Evolutionary conservation across 352 stramenopile genomes (phyloP), one percentile per base, ranked within the genome.

Genomic region (Phytophthora hybrid): DNA sequence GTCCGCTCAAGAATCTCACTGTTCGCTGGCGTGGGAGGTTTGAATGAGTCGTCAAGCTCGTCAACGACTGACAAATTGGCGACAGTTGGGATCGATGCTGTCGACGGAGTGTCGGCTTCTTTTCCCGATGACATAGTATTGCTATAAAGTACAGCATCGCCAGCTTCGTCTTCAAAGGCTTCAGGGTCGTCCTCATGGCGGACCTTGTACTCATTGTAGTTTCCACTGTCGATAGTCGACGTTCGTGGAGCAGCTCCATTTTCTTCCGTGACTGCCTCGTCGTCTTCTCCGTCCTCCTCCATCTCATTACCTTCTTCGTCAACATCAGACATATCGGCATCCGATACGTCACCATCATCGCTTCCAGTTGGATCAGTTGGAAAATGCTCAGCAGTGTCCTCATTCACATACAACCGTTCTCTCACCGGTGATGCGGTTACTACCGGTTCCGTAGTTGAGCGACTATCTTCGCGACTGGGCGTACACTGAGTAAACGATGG

Each of bases 171-270:
- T n/a, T 82, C 71, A 23, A 39, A 65, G 21, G 16, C 63, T 13
- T 82, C 68, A 16, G 73, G 57, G 31, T 71, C 49, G 13, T 82
- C 72, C 3, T 77, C 67, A 8, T 63, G 41, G 18, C 76, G 59
- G 44, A 62, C 16, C 51, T 84, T 85, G 62, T 85, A 88, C 56
- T 88, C 59, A 26, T 59, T 39, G 32, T 87, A 81, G 44, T 88
- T 90, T 47, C 82, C 85, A 49, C 71, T 71, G 26, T 91, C 83
- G 44, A 92, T 81, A 9, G 85, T 91, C 34, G 81, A 87, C 11
- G 19, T 51, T 63, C 72, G 39, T 3, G n/a, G 29, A 23, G 54
- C 44, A 13, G 49, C 32, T n/a, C 55, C 62, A 8, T 79, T 57
- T 2, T 80, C 46, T 11, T 63, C n/a, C 5, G 71, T 18, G 47